phyloP scores from a whole-genome alignment of 345 rosid genomes.

The Brassica cretica region DNA sequence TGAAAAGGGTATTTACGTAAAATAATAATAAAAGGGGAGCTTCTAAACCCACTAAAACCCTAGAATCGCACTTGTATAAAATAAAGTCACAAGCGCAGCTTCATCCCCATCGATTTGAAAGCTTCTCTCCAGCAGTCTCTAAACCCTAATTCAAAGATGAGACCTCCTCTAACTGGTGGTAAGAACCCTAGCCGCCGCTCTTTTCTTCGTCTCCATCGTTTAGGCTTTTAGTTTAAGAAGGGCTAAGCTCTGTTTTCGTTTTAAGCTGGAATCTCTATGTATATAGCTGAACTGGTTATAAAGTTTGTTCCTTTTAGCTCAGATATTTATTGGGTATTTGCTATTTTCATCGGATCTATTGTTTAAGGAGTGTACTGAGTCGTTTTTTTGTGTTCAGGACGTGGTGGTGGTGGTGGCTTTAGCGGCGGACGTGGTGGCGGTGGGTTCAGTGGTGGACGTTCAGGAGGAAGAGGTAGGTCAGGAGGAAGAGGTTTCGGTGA shows the following conservation, averaged over 20 bases:
- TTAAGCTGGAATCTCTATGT: not conserved
- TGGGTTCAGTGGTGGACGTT: constrained; percentile 55
- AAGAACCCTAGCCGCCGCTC: constrained; percentile 36
- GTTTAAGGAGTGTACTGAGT: not conserved
- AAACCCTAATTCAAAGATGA: constrained; percentile 23
- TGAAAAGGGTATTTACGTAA: not conserved
- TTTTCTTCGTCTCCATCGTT: not conserved
- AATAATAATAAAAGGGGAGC: constrained; percentile 1
- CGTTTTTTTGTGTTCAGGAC: constrained; percentile 24
- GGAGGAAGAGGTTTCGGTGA: constrained; percentile 46
- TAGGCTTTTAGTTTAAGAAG: not conserved
- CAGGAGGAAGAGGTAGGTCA: constrained; percentile 43
- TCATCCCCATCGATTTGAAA: not conserved
- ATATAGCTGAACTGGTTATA: constrained; percentile 2
- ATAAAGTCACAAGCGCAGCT: constrained; percentile 15
- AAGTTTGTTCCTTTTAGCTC: not conserved
- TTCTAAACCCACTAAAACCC: constrained; percentile 37
- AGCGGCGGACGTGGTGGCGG: constrained; percentile 32
- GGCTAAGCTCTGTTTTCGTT: not conserved
- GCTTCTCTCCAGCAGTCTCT: not conserved
- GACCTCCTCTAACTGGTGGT: constrained; percentile 43
- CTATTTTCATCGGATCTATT: not conserved
- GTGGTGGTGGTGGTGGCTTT: constrained; percentile 37
- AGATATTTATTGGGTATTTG: not conserved
- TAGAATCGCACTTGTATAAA: constrained; percentile 35